These are phyloP conservation scores for Tagetes erecta DNA, from an alignment of 129 eudicot species.

Conservation along the genomic window DNA sequence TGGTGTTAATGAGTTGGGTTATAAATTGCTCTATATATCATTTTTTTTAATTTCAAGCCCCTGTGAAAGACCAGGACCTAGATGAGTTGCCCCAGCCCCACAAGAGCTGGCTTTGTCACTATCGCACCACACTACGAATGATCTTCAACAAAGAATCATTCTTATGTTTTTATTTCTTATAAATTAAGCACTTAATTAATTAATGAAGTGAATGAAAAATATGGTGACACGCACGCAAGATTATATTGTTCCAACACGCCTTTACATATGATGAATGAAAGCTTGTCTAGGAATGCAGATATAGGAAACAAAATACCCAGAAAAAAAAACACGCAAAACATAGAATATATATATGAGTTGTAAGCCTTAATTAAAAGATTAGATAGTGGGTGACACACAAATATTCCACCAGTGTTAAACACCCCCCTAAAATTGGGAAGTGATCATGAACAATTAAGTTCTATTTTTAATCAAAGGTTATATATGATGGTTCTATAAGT, in stretches of 20 bases:
- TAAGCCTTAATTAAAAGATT: constrained; percentile 6
- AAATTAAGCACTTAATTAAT: no score
- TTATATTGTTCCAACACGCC: constrained; percentile 20
- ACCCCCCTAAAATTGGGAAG: constrained; percentile 32
- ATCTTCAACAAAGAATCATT: no score
- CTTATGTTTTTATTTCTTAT: no score
- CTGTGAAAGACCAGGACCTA: no score
- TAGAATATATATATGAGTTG: constrained; percentile 5
- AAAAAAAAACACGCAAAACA: background rate
- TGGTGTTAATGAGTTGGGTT: no score
- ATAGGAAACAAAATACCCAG: background rate
- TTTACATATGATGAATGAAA: background rate
- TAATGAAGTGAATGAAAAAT: background rate
- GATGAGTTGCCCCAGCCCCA: no score
- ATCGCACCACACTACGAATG: no score
- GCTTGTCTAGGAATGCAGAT: background rate
- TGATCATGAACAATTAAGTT: constrained; percentile 4
- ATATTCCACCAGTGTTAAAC: constrained; percentile 15
- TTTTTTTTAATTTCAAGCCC: no score
- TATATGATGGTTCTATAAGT: constrained; percentile 3
- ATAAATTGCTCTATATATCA: no score
- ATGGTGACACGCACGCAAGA: constrained; percentile 34
- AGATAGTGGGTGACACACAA: constrained; percentile 21
- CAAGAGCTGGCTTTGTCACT: no score
- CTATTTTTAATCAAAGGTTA: constrained; percentile 25